Percentiles rank a stretch among this genome's conserved stretches.
Evolutionary conservation across 331 rosid species (phyloP).

Genomic region (Spiraea crenata): DNA sequence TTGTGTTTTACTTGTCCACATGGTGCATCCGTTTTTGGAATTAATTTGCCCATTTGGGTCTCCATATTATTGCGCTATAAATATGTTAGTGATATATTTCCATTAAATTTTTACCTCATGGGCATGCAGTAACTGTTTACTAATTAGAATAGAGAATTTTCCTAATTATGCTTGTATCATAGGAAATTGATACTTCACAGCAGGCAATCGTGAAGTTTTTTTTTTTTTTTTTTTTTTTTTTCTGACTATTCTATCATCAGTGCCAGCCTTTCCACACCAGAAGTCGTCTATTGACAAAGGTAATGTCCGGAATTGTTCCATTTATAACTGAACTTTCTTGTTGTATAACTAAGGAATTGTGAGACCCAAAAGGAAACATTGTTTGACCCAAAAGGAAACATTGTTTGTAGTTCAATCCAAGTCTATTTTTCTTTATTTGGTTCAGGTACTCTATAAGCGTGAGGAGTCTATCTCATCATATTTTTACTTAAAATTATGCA

Average conservation of each 20-base stretch:
- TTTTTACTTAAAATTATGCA: slow-evolving; percentile 34
- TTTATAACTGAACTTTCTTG: neutral
- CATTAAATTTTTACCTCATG: no score
- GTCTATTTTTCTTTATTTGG: no score
- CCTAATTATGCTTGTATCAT: neutral
- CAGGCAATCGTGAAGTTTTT: no score
- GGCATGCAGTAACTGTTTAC: no score
- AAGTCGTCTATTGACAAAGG: slow-evolving; percentile 81
- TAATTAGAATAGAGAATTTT: neutral
- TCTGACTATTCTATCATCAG: slow-evolving; percentile 24
- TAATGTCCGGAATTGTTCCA: slow-evolving; percentile 25
- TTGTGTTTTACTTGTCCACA: neutral
- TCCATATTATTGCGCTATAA: no score
- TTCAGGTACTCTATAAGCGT: no score
- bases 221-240: no score
- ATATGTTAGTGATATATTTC: no score
- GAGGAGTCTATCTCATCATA: neutral
- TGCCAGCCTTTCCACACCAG: slow-evolving; percentile 94
- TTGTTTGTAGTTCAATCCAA: no score
- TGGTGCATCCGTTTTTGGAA: neutral
- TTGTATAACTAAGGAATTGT: neutral
- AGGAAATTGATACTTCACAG: neutral
- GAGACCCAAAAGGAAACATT: no score
- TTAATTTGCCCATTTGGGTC: no score
- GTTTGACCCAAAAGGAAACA: no score